phyloP scores from a whole-genome alignment of 192 early-diverging fungal species.

The Backusella westeae region DNA sequence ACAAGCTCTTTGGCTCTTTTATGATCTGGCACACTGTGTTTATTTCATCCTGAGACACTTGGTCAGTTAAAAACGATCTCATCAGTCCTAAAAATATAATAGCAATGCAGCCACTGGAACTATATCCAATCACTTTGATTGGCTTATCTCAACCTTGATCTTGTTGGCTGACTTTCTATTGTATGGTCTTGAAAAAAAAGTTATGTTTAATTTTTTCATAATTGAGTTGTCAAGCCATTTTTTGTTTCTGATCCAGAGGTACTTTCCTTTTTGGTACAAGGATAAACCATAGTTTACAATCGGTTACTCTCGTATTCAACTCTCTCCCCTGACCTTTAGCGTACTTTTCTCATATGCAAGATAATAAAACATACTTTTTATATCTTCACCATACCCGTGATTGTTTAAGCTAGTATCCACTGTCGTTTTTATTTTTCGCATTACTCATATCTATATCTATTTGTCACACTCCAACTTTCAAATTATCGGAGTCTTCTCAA shows the following conservation, averaged over 20 bases:
- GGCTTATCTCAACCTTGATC: constrained; percentile 4
- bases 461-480: neutral
- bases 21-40: neutral
- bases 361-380: neutral
- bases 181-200: neutral
- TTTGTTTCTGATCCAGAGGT: neutral
- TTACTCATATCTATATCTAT: neutral
- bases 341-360: neutral
- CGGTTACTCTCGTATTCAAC: neutral
- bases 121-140: neutral
- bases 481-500: neutral
- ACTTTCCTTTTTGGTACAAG: neutral
- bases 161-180: neutral
- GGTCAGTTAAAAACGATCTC: neutral
- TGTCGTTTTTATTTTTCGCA: neutral
- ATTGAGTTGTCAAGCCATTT: neutral
- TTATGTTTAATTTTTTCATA: neutral
- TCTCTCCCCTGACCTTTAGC: neutral
- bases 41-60: neutral
- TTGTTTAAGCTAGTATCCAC: neutral
- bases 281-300: neutral
- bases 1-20: neutral
- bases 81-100: neutral
- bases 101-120: neutral
- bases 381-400: neutral